phyloP scores from a whole-genome alignment of 495 filamentous ascomycete species.

The Parathielavia hyrcaniae region DNA sequence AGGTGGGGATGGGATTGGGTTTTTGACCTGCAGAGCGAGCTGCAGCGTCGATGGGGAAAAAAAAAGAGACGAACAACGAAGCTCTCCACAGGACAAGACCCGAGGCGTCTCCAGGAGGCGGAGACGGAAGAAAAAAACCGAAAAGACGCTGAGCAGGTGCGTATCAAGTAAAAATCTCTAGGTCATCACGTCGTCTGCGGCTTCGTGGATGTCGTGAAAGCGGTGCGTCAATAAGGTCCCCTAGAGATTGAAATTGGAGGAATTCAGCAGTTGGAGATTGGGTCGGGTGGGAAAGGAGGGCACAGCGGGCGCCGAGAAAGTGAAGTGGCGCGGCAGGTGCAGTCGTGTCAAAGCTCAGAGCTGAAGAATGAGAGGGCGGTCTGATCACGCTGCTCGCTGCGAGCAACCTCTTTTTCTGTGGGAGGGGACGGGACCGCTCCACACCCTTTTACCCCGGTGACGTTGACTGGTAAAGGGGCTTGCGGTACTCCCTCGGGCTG shows the following conservation, averaged over 20 bases:
- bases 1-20: conserved; percentile 33
- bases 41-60: conserved; percentile 13
- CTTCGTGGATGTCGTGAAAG: conserved; percentile 20
- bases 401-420: conserved; percentile 28
- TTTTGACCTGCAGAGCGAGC: conserved; percentile 29
- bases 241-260: conserved; percentile 15
- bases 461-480: not conserved
- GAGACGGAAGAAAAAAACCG: conserved; percentile 10
- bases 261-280: not conserved
- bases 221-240: conserved; percentile 12
- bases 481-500: not conserved
- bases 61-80: conserved; percentile 7
- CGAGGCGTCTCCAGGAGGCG: conserved; percentile 4
- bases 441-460: not conserved
- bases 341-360: conserved; percentile 15
- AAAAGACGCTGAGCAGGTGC: conserved; percentile 14
- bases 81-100: conserved; percentile 16
- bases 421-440: conserved; percentile 3
- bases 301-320: conserved; percentile 22
- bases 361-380: conserved; percentile 9
- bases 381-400: conserved; percentile 6
- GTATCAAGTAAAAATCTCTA: conserved; percentile 12
- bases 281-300: conserved; percentile 19
- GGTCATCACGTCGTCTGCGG: conserved; percentile 25
- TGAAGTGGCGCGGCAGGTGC: conserved; percentile 25